These are phyloP conservation scores for Fusarium sp. DNA, from an alignment of 2,329 filamentous ascomycete species.

Conservation along the genomic window DNA sequence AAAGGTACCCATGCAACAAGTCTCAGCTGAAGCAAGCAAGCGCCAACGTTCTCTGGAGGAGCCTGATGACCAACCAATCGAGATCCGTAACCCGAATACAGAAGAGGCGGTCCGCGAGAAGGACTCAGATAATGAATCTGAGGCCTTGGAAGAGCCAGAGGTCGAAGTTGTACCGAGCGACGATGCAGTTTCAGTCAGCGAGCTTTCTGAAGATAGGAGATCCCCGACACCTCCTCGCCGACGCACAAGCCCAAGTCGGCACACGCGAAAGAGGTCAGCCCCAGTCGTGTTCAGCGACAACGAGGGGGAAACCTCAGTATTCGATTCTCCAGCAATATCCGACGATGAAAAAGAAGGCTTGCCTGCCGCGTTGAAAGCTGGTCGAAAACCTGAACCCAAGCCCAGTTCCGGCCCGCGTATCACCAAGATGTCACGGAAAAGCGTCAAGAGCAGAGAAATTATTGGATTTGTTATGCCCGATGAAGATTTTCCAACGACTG, in stretches of 20 bases:
- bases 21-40: not conserved
- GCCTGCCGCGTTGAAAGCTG: not conserved
- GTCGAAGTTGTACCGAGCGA: not conserved
- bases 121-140: not conserved
- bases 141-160: not conserved
- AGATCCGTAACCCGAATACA: not conserved
- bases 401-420: conserved; percentile 51
- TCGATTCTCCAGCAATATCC: not conserved
- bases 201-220: not conserved
- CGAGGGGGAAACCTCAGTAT: not conserved
- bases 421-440: conserved; percentile 55
- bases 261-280: conserved; percentile 7
- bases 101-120: not conserved
- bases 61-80: not conserved
- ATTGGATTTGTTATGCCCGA: conserved; percentile 52
- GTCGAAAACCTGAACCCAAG: conserved; percentile 5
- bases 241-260: conserved; percentile 26
- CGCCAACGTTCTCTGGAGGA: not conserved
- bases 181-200: not conserved
- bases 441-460: conserved; percentile 61
- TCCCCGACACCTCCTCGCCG: not conserved
- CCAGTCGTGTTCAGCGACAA: conserved; percentile 23
- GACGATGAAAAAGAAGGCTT: not conserved
- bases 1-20: not conserved
- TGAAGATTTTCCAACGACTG: conserved; percentile 24